Percentiles rank a stretch among this genome's conserved stretches.
Evolutionary conservation across 2,329 filamentous ascomycete species (phyloP).

Genomic region (Fusarium redolens): DNA sequence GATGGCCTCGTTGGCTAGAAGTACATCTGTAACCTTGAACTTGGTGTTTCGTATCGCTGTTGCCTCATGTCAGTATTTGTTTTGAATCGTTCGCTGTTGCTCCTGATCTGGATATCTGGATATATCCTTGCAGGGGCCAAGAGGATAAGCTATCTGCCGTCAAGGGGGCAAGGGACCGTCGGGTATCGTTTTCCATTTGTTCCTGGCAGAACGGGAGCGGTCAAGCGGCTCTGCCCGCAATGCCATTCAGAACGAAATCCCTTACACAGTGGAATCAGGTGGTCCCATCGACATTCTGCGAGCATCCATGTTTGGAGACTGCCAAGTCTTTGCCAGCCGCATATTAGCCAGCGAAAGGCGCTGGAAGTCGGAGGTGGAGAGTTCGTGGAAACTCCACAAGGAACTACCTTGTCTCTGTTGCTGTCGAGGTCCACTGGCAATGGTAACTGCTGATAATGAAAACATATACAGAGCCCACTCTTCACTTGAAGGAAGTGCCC

Average conservation of each 20-base stretch:
- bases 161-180: conserved; percentile 36
- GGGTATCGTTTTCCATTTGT: conserved; percentile 17
- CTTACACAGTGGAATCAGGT: conserved; percentile 29
- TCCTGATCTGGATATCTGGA: conserved; percentile 2
- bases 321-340: conserved; percentile 27
- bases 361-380: conserved; percentile 35
- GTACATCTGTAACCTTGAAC: conserved; percentile 93
- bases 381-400: conserved; percentile 36
- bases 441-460: conserved; percentile 20
- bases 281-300: conserved; percentile 34
- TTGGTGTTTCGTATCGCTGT: conserved; percentile 95
- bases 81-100: conserved; percentile 7
- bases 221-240: conserved; percentile 33
- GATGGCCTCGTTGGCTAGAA: conserved; percentile 89
- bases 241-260: conserved; percentile 11
- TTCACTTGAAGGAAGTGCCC: conserved; percentile 34
- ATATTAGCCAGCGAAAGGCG: conserved; percentile 27
- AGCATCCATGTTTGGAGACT: conserved; percentile 22
- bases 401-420: conserved; percentile 23
- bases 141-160: conserved; percentile 27
- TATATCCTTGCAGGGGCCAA: conserved; percentile 22
- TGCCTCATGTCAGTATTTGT: conserved; percentile 43
- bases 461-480: conserved; percentile 20
- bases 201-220: conserved; percentile 29
- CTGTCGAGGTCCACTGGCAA: conserved; percentile 33